Conservation (phyloP, 208 protist species). For the Acanthamoeba castellanii region DNA sequence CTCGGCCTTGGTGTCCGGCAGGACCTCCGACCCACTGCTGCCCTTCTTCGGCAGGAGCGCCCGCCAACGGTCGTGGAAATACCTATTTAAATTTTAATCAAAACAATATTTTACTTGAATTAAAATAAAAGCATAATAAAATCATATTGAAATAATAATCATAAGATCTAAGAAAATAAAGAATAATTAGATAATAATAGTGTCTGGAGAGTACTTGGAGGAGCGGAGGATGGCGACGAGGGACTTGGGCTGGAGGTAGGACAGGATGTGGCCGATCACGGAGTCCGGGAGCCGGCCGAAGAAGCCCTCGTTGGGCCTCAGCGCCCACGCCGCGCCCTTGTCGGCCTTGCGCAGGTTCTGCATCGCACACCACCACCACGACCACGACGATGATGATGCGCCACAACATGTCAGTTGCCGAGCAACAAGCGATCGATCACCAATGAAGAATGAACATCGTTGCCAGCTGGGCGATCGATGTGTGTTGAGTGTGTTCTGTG, state of each 20-base stretch:
- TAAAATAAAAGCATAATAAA: no score
- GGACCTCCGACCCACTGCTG: not conserved
- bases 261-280: not conserved
- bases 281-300: not conserved
- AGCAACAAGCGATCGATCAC: no score
- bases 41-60: not conserved
- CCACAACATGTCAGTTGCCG: no score
- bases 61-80: not conserved
- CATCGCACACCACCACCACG: no score
- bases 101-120: no score
- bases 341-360: conserved; percentile 17
- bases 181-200: no score
- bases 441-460: no score
- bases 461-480: no score
- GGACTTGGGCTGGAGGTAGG: not conserved
- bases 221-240: not conserved
- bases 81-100: not conserved
- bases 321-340: not conserved
- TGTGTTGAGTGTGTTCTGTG: no score
- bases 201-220: conserved; percentile 22
- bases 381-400: no score
- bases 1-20: not conserved
- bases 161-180: no score
- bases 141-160: no score
- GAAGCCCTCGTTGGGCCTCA: not conserved